These are phyloP conservation scores for Microstegium vimineum DNA, from an alignment of 176 grass and related monocot species.

Conservation along the genomic window DNA sequence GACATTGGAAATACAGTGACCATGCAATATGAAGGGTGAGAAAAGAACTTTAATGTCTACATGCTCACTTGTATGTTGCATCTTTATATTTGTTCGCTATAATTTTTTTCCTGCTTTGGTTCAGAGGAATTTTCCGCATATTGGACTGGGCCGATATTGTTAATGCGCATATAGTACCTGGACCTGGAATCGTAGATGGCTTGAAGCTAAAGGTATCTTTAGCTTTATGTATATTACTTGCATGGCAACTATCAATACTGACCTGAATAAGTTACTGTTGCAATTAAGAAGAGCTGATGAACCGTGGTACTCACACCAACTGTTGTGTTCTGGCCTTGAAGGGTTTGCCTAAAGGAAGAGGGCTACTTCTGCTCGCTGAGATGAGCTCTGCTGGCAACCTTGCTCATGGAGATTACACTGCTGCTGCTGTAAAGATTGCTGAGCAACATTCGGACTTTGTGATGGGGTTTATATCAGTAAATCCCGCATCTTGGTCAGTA, in stretches of 20 bases:
- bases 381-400: constrained; percentile 95
- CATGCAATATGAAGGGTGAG: constrained; percentile 97
- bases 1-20: constrained; percentile 93
- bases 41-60: background rate
- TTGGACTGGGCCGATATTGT: constrained; percentile 93
- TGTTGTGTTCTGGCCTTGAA: constrained; percentile 38
- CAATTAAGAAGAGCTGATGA: background rate
- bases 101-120: constrained; percentile 1
- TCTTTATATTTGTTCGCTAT: background rate
- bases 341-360: constrained; percentile 81
- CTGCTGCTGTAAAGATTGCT: constrained; percentile 79
- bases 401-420: constrained; percentile 80
- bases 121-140: constrained; percentile 79
- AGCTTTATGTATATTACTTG: background rate
- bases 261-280: background rate
- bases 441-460: constrained; percentile 82
- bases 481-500: constrained; percentile 71
- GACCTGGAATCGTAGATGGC: constrained; percentile 89
- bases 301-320: background rate
- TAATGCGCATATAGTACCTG: constrained; percentile 79
- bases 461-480: constrained; percentile 92
- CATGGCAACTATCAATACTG: background rate
- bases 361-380: constrained; percentile 82
- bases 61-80: background rate
- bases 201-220: constrained; percentile 74